These are phyloP conservation scores for Erythrobasidium hasegawianum DNA, from an alignment of 1,284 basidiomycete species.

Conservation along the genomic window DNA sequence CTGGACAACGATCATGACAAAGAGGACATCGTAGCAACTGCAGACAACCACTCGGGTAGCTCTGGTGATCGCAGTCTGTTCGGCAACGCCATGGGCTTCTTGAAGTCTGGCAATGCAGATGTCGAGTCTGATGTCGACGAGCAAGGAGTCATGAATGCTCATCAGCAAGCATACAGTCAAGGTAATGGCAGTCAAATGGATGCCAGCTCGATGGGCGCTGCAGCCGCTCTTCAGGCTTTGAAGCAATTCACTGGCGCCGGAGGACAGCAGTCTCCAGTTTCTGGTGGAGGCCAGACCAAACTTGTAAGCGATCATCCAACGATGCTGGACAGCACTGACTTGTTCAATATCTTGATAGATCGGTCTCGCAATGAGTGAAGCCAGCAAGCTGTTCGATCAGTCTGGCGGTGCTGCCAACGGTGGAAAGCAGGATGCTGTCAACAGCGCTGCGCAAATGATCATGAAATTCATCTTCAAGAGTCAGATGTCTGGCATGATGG, in stretches of 20 bases:
- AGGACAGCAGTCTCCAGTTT: constrained; percentile 2
- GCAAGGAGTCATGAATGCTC: constrained; percentile 37
- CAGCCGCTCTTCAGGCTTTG: constrained; percentile 41
- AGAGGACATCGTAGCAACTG: constrained; percentile 11
- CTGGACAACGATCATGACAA: constrained; percentile 2
- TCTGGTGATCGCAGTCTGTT: constrained; percentile 28
- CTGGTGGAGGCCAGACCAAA: constrained; percentile 17
- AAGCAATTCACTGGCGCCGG: constrained; percentile 38
- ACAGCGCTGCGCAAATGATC: constrained; percentile 46
- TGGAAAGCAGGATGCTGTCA: constrained; percentile 48
- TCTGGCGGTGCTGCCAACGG: constrained; percentile 46
- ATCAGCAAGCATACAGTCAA: constrained; percentile 40
- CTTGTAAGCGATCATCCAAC: constrained; percentile 13
- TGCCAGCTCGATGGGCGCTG: constrained; percentile 36
- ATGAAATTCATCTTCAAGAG: constrained; percentile 48
- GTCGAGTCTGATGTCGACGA: constrained; percentile 41
- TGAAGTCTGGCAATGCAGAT: constrained; percentile 20
- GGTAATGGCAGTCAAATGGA: constrained; percentile 32
- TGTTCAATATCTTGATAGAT: too few species aligned
- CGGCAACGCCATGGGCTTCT: constrained; percentile 20
- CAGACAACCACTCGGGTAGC: constrained; percentile 18
- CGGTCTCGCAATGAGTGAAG: constrained; percentile 44
- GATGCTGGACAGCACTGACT: too few species aligned
- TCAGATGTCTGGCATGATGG: constrained; percentile 38
- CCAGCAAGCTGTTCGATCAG: constrained; percentile 45